Evolutionary conservation across 176 grass and related monocot species (phyloP).

Genomic region (Phoenix dactylifera): DNA sequence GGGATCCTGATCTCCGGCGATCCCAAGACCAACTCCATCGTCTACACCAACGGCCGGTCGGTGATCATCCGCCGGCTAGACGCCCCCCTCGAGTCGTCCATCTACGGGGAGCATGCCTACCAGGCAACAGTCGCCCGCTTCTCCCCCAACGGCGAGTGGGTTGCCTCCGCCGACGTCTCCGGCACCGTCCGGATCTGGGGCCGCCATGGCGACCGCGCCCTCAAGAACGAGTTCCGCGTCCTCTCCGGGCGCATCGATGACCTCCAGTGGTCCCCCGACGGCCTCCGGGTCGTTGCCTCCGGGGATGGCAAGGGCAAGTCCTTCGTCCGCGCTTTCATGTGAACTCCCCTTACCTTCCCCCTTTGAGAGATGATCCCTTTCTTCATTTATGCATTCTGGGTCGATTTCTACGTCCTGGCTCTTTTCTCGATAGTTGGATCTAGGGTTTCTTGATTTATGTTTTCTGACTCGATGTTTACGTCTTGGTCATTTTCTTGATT

Average conservation of each 20-base stretch:
- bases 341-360: background rate
- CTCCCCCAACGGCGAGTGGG: constrained; percentile 96
- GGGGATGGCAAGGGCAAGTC: constrained; percentile 90
- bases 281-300: constrained; percentile 69
- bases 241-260: constrained; percentile 88
- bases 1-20: constrained; percentile 82
- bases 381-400: background rate
- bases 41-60: constrained; percentile 69
- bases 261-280: constrained; percentile 79
- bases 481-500: no score
- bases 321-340: constrained; percentile 95
- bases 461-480: no score
- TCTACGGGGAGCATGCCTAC: constrained; percentile 84
- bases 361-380: background rate
- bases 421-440: no score
- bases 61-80: constrained; percentile 80
- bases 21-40: constrained; percentile 51
- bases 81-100: constrained; percentile 49
- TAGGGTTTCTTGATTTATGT: no score
- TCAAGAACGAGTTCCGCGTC: constrained; percentile 92
- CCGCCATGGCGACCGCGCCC: constrained; percentile 69
- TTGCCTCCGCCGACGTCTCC: constrained; percentile 83
- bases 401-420: no score
- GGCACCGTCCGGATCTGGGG: constrained; percentile 79
- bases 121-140: constrained; percentile 79